phyloP scores from a whole-genome alignment of 1,139 yeast genomes.

The Kodamaea arcana region DNA sequence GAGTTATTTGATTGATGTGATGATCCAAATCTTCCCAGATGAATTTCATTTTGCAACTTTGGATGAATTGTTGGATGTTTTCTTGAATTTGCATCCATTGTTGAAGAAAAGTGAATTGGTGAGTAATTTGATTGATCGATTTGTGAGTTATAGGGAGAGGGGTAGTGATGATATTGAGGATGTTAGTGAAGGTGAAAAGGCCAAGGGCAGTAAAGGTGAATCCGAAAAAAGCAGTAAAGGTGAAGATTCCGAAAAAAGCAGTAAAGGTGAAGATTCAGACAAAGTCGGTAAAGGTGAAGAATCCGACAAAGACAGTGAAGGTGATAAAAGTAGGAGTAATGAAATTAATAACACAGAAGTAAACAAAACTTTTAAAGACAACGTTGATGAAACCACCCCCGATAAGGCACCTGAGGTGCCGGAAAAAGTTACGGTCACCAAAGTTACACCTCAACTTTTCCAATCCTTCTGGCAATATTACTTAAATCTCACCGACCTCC shows the following conservation, averaged over 20 bases:
- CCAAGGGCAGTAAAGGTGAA: constrained; percentile 11
- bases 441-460: constrained; percentile 1
- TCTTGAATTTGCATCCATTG: constrained; percentile 60
- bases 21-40: constrained; percentile 92
- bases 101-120: constrained; percentile 67
- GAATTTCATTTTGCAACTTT: constrained; percentile 81
- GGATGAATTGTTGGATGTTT: constrained; percentile 61
- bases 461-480: constrained; percentile 63
- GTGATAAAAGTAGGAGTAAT: not conserved
- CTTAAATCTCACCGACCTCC: constrained; percentile 53
- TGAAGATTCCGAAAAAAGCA: not conserved
- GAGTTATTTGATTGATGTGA: constrained; percentile 81
- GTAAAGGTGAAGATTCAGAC: not conserved
- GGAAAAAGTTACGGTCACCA: not conserved
- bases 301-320: not conserved
- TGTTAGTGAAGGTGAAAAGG: constrained; percentile 14
- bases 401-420: not conserved
- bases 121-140: constrained; percentile 66
- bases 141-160: constrained; percentile 46
- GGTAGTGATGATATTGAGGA: constrained; percentile 11
- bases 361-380: too few relatives aligned
- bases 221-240: not conserved
- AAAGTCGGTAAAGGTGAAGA: not conserved
- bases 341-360: not conserved
- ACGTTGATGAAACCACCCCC: too few relatives aligned